phyloP scores from a whole-genome alignment of 164 flowering plant genomes.

The Piper betle region DNA sequence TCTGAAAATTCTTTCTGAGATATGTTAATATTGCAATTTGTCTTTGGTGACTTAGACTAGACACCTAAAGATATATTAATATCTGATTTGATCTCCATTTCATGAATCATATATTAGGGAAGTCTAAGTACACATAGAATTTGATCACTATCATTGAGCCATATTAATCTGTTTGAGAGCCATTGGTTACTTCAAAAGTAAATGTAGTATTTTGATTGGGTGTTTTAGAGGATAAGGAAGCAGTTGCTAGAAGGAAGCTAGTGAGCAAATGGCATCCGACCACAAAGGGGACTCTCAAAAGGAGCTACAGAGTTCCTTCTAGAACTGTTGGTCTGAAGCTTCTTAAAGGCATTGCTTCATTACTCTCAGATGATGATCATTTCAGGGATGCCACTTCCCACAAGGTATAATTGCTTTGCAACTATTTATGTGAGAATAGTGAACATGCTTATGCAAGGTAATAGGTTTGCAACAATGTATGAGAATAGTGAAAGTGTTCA shows the following conservation, averaged over 20 bases:
- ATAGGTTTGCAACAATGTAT: too few species aligned
- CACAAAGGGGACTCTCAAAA: constrained; percentile 77
- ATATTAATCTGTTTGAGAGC: too few species aligned
- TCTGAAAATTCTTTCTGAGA: background rate
- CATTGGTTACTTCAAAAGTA: background rate
- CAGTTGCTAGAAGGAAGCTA: constrained; percentile 55
- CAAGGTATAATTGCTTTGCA: constrained; percentile 34
- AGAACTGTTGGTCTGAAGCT: constrained; percentile 69
- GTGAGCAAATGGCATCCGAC: constrained; percentile 99
- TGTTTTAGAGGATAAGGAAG: constrained; percentile 48
- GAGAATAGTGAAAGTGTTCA: too few species aligned
- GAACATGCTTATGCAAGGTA: background rate
- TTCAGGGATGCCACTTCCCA: constrained; percentile 83
- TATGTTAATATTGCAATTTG: background rate
- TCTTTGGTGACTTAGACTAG: background rate
- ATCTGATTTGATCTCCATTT: background rate
- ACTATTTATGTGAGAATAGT: background rate
- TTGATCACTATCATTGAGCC: background rate
- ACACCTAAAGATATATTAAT: background rate
- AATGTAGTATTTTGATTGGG: background rate
- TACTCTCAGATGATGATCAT: constrained; percentile 89
- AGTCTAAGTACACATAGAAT: background rate
- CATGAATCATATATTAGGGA: background rate
- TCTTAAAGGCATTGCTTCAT: constrained; percentile 70
- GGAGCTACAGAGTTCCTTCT: constrained; percentile 83